Evolutionary conservation across 2,329 filamentous ascomycete species (phyloP).

Genomic region (Ilyonectria robusta): DNA sequence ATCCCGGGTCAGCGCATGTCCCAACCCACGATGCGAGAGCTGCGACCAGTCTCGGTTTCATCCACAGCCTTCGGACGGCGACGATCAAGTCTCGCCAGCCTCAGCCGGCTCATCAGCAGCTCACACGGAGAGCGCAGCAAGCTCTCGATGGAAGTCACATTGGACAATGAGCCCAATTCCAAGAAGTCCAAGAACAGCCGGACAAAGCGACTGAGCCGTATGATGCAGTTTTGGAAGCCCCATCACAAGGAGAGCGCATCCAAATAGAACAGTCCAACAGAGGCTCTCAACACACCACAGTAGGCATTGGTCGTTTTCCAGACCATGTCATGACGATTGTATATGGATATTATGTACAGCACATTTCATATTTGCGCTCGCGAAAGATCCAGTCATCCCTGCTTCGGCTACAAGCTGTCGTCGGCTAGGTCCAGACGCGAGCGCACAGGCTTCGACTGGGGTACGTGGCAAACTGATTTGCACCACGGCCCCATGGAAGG

Average conservation of each 20-base stretch:
- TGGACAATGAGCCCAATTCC: slow-evolving; percentile 66
- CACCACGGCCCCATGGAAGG: slow-evolving; percentile 31
- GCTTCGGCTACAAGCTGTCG: slow-evolving; percentile 29
- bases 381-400: slow-evolving; percentile 17
- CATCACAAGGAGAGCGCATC: slow-evolving; percentile 58
- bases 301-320: slow-evolving; percentile 35
- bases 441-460: slow-evolving; percentile 13
- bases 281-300: slow-evolving; percentile 24
- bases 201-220: slow-evolving; percentile 77
- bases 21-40: slow-evolving; percentile 64
- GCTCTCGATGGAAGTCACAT: slow-evolving; percentile 76
- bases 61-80: slow-evolving; percentile 76
- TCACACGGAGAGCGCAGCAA: slow-evolving; percentile 83
- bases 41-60: slow-evolving; percentile 74
- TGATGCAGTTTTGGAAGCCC: slow-evolving; percentile 85
- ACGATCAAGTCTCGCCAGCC: slow-evolving; percentile 81
- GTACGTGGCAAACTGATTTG: slow-evolving; percentile 32
- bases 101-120: slow-evolving; percentile 82
- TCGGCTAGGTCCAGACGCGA: slow-evolving; percentile 11
- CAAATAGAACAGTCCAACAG: slow-evolving; percentile 34
- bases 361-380: slow-evolving; percentile 43
- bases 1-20: slow-evolving; percentile 62
- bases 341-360: slow-evolving; percentile 57
- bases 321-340: slow-evolving; percentile 51
- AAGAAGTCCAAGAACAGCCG: slow-evolving; percentile 74